Conservation (phyloP, 2,329 filamentous ascomycete genomes). For the Atkinsonella texensis region DNA sequence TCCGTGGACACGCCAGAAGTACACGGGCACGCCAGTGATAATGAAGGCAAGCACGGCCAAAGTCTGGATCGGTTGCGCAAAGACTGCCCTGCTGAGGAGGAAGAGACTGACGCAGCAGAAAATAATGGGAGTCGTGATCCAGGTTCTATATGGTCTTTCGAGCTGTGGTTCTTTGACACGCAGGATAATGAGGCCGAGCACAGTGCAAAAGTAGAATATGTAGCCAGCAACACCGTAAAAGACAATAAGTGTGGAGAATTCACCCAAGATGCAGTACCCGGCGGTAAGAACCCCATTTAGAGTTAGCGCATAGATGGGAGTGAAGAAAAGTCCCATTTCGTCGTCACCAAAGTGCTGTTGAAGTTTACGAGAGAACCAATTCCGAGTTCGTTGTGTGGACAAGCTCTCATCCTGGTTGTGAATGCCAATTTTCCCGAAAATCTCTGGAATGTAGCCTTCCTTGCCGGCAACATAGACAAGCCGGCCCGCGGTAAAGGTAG, state of each 20-base stretch:
- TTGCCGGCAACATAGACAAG: conserved; percentile 90
- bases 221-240: conserved; percentile 98
- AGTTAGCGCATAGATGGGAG: conserved; percentile 81
- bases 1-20: conserved; percentile 72
- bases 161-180: conserved; percentile 77
- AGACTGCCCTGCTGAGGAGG: conserved; percentile 74
- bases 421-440: conserved; percentile 77
- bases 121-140: conserved; percentile 94
- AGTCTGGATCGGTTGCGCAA: conserved; percentile 84
- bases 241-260: conserved; percentile 83
- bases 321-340: conserved; percentile 74
- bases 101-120: conserved; percentile 98
- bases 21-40: conserved; percentile 70
- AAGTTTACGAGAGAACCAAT: conserved; percentile 46
- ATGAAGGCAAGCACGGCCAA: conserved; percentile 79
- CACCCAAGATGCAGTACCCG: conserved; percentile 72
- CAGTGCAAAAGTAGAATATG: conserved; percentile 92
- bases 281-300: conserved; percentile 67
- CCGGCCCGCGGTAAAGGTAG: conserved; percentile 83
- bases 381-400: conserved; percentile 35
- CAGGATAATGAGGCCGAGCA: conserved; percentile 83
- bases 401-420: conserved; percentile 30
- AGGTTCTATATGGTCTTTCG: conserved; percentile 85
- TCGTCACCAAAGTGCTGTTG: conserved; percentile 60
- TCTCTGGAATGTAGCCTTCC: conserved; percentile 76